These are phyloP conservation scores for Rhodomyrtus tomentosa DNA, from an alignment of 345 rosid species.

Conservation along the genomic window DNA sequence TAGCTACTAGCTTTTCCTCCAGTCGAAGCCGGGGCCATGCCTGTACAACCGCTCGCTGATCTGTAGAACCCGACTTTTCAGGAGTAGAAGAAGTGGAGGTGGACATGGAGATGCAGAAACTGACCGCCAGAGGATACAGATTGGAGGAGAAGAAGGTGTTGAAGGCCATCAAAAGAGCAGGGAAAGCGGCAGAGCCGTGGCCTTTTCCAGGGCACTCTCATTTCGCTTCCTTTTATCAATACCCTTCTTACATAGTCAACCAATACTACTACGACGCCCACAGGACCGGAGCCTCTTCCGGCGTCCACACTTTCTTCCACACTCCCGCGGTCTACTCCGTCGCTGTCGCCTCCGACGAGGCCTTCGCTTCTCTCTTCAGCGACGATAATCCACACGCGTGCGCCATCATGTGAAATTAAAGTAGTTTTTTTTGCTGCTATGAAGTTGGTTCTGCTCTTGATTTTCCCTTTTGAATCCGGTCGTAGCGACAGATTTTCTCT, in stretches of 20 bases:
- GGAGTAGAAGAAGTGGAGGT: slow-evolving; percentile 86
- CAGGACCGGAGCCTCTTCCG: slow-evolving; percentile 15
- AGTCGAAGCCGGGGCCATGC: neutral
- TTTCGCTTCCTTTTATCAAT: slow-evolving; percentile 70
- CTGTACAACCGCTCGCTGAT: neutral
- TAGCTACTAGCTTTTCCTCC: neutral
- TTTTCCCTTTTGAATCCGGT: neutral
- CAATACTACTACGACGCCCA: slow-evolving; percentile 63
- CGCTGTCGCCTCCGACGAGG: slow-evolving; percentile 77
- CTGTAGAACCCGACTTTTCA: neutral
- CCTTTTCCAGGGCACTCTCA: slow-evolving; percentile 70
- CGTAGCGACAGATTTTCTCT: neutral
- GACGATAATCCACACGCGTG: slow-evolving; percentile 92
- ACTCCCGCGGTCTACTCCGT: slow-evolving; percentile 73
- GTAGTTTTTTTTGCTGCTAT: neutral
- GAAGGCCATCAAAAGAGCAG: slow-evolving; percentile 56
- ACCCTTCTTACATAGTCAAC: slow-evolving; percentile 60
- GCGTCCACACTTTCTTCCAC: slow-evolving; percentile 63
- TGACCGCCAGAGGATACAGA: slow-evolving; percentile 58
- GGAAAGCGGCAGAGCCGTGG: slow-evolving; percentile 92
- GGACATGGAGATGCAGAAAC: slow-evolving; percentile 77
- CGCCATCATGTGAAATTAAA: slow-evolving; percentile 41
- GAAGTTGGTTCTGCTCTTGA: neutral
- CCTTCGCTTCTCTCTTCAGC: slow-evolving; percentile 75
- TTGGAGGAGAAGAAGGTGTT: slow-evolving; percentile 62